These are phyloP conservation scores for Yarrowia divulgata DNA, from an alignment of 805 yeast genomes.

Conservation along the genomic window DNA sequence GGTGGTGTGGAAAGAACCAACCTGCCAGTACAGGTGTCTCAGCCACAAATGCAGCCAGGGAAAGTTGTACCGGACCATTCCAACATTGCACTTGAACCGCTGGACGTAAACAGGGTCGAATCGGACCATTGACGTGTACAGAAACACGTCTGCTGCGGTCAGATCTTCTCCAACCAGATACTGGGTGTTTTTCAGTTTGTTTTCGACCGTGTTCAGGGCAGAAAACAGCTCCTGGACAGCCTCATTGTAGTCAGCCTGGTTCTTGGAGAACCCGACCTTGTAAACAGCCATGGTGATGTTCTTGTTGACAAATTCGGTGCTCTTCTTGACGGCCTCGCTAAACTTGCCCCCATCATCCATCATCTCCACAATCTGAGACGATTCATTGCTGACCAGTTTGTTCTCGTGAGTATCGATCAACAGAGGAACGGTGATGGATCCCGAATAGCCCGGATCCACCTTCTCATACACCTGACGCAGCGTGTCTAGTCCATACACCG, in stretches of 20 bases:
- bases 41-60: conserved; percentile 84
- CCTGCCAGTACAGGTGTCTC: conserved; percentile 80
- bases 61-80: conserved; percentile 77
- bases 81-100: conserved; percentile 91
- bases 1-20: conserved; percentile 70
- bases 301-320: conserved; percentile 72
- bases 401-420: conserved; percentile 84
- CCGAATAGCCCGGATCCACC: conserved; percentile 76
- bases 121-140: conserved; percentile 85
- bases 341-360: conserved; percentile 57
- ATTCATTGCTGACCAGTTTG: conserved; percentile 90
- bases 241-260: conserved; percentile 78
- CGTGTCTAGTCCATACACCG: conserved; percentile 63
- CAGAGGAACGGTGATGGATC: conserved; percentile 91
- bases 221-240: conserved; percentile 69
- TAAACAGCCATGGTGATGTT: conserved; percentile 91
- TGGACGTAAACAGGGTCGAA: conserved; percentile 94
- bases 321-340: conserved; percentile 65
- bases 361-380: conserved; percentile 74
- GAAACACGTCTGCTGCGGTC: conserved; percentile 90
- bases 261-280: conserved; percentile 87
- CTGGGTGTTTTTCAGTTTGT: conserved; percentile 55
- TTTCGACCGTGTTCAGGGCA: conserved; percentile 73
- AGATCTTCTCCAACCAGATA: conserved; percentile 68
- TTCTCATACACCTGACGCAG: conserved; percentile 75